Percentiles rank a stretch among this genome's conserved stretches.
phyloP scores from a whole-genome alignment of 202 grass and related monocot species.

The Bolboschoenoplectus hybrid region DNA sequence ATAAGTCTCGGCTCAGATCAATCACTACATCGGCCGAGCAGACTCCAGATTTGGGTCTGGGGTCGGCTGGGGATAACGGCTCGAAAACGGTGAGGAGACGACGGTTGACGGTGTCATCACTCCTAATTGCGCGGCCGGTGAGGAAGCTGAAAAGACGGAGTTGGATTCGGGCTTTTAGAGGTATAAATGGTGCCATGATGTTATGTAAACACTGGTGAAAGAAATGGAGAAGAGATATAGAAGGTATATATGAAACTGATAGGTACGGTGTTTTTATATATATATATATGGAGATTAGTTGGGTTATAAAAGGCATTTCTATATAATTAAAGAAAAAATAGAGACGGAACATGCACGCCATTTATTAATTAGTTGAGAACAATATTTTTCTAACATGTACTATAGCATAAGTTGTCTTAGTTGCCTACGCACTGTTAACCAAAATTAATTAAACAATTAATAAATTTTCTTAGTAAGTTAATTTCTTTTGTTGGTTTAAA shows the following conservation, averaged over 20 bases:
- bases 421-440: neutral
- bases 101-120: conserved; percentile 67
- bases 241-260: neutral
- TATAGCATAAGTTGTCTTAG: neutral
- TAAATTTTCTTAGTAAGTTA: neutral
- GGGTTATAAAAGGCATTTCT: neutral
- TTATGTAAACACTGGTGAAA: neutral
- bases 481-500: neutral
- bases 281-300: neutral
- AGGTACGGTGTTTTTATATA: neutral
- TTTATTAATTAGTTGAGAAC: neutral
- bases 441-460: no score
- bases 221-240: neutral
- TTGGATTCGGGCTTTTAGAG: conserved; percentile 47
- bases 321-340: neutral
- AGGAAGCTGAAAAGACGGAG: conserved; percentile 30
- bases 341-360: neutral
- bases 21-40: neutral
- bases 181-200: conserved; percentile 35
- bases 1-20: neutral
- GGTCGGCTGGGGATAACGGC: neutral
- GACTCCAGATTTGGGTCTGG: conserved; percentile 40
- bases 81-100: conserved; percentile 53
- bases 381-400: neutral
- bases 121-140: conserved; percentile 39